phyloP scores from a whole-genome alignment of 2,329 filamentous ascomycete genomes.

The Aspergillus brunneoviolaceus region DNA sequence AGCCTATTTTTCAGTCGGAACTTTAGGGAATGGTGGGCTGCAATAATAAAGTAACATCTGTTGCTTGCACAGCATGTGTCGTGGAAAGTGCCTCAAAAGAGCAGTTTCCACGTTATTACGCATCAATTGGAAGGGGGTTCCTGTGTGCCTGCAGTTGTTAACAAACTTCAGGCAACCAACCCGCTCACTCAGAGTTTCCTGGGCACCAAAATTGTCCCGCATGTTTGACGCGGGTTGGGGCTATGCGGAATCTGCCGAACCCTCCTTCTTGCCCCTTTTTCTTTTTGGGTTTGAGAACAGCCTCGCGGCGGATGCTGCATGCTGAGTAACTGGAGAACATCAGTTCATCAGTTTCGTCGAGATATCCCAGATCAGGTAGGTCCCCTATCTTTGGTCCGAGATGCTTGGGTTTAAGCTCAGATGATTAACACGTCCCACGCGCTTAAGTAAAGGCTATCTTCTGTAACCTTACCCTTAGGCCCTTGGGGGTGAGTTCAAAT shows the following conservation, averaged over 20 bases:
- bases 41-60: background rate
- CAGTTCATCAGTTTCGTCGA: background rate
- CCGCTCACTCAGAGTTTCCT: background rate
- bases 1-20: background rate
- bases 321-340: background rate
- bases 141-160: no score
- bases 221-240: background rate
- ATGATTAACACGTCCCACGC: conserved; percentile 5
- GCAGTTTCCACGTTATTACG: background rate
- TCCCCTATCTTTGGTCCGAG: background rate
- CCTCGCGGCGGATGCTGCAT: background rate
- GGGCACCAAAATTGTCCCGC: background rate
- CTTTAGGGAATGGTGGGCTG: background rate
- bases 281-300: background rate
- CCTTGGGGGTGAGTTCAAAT: background rate
- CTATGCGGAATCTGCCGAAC: background rate
- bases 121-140: background rate
- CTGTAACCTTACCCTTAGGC: no score
- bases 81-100: conserved; percentile 5
- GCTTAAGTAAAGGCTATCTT: conserved; percentile 2
- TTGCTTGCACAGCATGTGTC: background rate
- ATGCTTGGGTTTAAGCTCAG: conserved; percentile 5
- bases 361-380: conserved; percentile 2
- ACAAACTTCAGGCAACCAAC: background rate
- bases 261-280: background rate